Conservation (phyloP, 495 filamentous ascomycete species). For the Neurospora cerealis region DNA sequence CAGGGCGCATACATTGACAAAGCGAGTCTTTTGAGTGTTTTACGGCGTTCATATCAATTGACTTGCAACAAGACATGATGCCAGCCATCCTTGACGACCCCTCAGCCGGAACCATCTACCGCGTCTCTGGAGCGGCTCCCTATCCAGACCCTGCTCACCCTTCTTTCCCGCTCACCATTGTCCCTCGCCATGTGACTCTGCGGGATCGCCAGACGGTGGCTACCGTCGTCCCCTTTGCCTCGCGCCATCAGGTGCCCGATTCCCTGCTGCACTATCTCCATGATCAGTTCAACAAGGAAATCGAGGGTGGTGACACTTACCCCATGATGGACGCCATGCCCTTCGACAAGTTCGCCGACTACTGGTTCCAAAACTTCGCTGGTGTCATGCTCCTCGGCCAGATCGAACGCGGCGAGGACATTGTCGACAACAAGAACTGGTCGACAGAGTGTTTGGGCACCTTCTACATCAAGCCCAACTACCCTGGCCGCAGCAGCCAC, state of each 20-base stretch:
- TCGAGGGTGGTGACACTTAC: conserved; percentile 93
- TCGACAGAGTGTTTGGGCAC: conserved; percentile 77
- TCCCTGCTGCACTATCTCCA: conserved; percentile 71
- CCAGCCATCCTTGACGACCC: conserved; percentile 83
- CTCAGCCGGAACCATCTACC: conserved; percentile 48
- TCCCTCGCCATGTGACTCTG: conserved; percentile 76
- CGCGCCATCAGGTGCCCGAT: conserved; percentile 60
- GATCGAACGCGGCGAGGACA: conserved; percentile 48
- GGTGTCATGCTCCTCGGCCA: conserved; percentile 88
- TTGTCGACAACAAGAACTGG: conserved; percentile 69
- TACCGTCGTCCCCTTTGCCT: conserved; percentile 80
- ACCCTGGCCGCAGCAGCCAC: conserved; percentile 91
- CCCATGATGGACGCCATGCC: conserved; percentile 78
- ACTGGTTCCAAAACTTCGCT: conserved; percentile 94
- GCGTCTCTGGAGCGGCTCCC: conserved; percentile 51
- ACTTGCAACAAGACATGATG: conserved; percentile 43
- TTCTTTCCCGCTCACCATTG: conserved; percentile 58
- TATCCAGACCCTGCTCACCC: conserved; percentile 52
- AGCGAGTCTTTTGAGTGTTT: neutral
- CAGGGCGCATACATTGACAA: neutral
- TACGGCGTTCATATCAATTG: neutral
- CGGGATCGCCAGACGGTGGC: conserved; percentile 84
- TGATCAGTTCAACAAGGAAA: conserved; percentile 85
- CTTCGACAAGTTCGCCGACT: conserved; percentile 65
- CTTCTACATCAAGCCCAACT: conserved; percentile 97